Evolutionary conservation across 1,284 basidiomycete genomes (phyloP), one percentile per base, ranked within the genome.

Genomic region (Fomitiporia mediterranea): DNA sequence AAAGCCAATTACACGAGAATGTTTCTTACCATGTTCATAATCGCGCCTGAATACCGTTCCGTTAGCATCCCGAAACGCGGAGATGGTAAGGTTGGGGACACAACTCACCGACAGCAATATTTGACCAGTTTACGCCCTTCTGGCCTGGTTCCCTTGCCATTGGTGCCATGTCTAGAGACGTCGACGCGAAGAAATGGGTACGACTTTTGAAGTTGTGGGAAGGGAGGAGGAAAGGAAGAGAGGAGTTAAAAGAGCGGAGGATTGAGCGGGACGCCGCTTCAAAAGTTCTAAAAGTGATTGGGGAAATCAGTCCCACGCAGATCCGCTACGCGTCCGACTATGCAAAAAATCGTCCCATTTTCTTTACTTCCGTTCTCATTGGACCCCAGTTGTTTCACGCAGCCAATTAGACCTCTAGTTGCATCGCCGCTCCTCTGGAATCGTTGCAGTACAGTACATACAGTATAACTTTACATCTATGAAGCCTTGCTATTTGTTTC

Each of bases 101-200:
- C 25, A 59, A 76, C 75, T 72, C 70, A 89, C 95, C 95, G 72
- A 99, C 92, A 62, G 95, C 96, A 74, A 98, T 98, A 79, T 99
- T 99, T 67, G 93, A 95, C 94, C 94, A 99, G 75, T 83, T 95
- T 68, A 98, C 83, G 67, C 94, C 94, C 73, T 96, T 96, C 74
- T 95, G 87, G 63, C 90, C 91, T 56, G 91, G 90, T 74, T 89
- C 87, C 68, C 80, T 83, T 68, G 83, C 77, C 64, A 91, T 82
- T 71, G 62, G 62, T 48, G 82, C 89, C 89, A 91, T 91, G 58
- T 43, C 57, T 56, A 64, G 62, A 21, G 56, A 64, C 64, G 58
- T 53, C 32, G 58, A 51, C 52, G 54, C 61, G 59, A 61, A 60
- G 52, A 59, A 62, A 60, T 63, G 61, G 51, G 46, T 59, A 57